phyloP scores from a whole-genome alignment of 2,329 filamentous ascomycete species.

The Akanthomyces dipterigenus region DNA sequence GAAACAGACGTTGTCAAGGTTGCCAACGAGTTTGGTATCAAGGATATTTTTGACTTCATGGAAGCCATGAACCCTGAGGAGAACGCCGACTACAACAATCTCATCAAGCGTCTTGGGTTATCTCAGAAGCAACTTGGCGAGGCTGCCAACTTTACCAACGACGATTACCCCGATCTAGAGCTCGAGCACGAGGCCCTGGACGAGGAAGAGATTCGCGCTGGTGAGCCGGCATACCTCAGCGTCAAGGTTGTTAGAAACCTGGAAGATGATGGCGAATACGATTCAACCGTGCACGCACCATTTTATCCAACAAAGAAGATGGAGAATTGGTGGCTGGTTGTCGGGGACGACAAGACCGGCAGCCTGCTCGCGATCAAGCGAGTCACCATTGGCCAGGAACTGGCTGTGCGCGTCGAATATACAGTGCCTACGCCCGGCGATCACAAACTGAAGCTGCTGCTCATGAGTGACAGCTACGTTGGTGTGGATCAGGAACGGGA shows the following conservation, averaged over 20 bases:
- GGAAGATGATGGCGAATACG: slow-evolving; percentile 60
- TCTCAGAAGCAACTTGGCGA: slow-evolving; percentile 76
- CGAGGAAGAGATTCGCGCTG: slow-evolving; percentile 69
- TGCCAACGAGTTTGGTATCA: slow-evolving; percentile 74
- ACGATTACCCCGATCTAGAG: slow-evolving; percentile 92
- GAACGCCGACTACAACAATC: slow-evolving; percentile 70
- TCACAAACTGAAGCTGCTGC: slow-evolving; percentile 81
- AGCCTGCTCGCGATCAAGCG: slow-evolving; percentile 89
- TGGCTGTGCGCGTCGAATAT: slow-evolving; percentile 79
- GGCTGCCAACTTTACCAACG: slow-evolving; percentile 92
- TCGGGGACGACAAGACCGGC: slow-evolving; percentile 86
- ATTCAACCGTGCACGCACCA: slow-evolving; percentile 83
- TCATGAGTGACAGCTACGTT: slow-evolving; percentile 97
- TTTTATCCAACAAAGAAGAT: slow-evolving; percentile 90
- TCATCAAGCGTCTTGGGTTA: slow-evolving; percentile 73
- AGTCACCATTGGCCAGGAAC: slow-evolving; percentile 72
- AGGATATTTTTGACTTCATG: slow-evolving; percentile 97
- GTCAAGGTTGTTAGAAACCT: slow-evolving; percentile 81
- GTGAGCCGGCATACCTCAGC: slow-evolving; percentile 73
- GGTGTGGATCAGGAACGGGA: slow-evolving; percentile 93
- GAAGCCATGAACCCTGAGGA: slow-evolving; percentile 96
- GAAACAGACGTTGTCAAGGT: slow-evolving; percentile 74
- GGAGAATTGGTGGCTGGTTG: slow-evolving; percentile 98
- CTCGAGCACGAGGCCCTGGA: slow-evolving; percentile 84
- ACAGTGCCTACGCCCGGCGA: slow-evolving; percentile 77